Evolutionary conservation across 768 basidiomycete species (phyloP).

Genomic region (Leccinum aurantiacum): DNA sequence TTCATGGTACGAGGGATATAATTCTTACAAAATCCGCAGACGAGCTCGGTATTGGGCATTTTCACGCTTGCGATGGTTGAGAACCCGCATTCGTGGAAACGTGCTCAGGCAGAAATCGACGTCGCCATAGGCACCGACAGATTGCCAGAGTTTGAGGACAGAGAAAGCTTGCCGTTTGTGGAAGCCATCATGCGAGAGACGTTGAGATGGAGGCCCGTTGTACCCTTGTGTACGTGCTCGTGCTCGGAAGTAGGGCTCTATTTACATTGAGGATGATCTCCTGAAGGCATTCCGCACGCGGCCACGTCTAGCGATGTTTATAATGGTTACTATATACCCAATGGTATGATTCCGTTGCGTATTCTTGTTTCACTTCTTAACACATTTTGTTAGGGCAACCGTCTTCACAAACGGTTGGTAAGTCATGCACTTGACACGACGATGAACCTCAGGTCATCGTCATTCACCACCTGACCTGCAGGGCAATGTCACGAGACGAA

Average conservation of each 20-base stretch:
- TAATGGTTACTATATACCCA: constrained; percentile 48
- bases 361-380: background rate
- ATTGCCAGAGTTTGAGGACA: background rate
- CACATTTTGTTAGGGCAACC: background rate
- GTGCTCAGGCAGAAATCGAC: background rate
- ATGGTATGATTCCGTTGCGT: constrained; percentile 28
- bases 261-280: background rate
- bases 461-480: background rate
- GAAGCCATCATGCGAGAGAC: background rate
- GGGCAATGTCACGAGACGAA: background rate
- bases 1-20: no score
- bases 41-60: background rate
- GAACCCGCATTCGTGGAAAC: background rate
- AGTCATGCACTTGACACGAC: background rate
- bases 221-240: background rate
- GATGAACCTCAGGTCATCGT: background rate
- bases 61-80: background rate
- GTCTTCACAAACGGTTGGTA: constrained; percentile 4
- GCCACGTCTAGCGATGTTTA: constrained; percentile 40
- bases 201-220: background rate
- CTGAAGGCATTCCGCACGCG: constrained; percentile 18
- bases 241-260: background rate
- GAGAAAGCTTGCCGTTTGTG: background rate
- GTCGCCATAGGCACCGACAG: background rate
- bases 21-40: background rate